Base-by-base conservation (phyloP, 148 eudicot species). In the Dysphania ambrosioides region DNA sequence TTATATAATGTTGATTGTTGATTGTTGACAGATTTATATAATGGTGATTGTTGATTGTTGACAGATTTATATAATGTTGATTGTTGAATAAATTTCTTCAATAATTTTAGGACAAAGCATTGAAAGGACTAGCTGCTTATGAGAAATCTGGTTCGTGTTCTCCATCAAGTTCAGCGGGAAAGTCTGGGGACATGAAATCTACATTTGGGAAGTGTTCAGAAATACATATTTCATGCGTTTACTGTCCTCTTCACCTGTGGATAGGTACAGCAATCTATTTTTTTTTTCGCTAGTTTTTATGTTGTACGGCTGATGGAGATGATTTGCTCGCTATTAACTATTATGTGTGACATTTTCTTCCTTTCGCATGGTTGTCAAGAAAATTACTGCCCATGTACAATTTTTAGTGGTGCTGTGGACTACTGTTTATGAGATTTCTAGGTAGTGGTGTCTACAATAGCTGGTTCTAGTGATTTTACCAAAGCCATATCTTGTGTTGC, bases 181-280 rank as follows among this genome's bases (percentile, higher is more conserved):
- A 81, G 76, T 72, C 23, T 29, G 79, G 79, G 64, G 85, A 84
- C 74, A 36, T 67, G 34, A 83, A 77, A 42, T 75, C 75, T 24
- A 30, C 72, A 23, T 73, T n/a, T n/a, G 23, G 81, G 83, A 47
- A 84, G 78, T 70, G 85, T 82, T 77, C 88, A 4, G 97, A 95
- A 73, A 69, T 92, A 35, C 78, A 72, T 65, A 72, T 90, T 69
- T 82, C 36, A 83, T 95, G 88, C 88, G 97, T 72, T 81, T 95
- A 71, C 78, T 84, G 73, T 88, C 91, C 18, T 86, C 91, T 72
- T 87, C 94, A 58, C 90, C 99, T 24, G 84, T 92, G 6, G 89
- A 82, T 78, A 83, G 97, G 99, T 95, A 74, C 79, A 91, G 8
- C 69, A 36, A 64, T 60, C n/a, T 80, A 29, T 59, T 70, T 69